These are phyloP conservation scores for Prosopis cineraria DNA, from an alignment of 306 rosid species.

Conservation along the genomic window DNA sequence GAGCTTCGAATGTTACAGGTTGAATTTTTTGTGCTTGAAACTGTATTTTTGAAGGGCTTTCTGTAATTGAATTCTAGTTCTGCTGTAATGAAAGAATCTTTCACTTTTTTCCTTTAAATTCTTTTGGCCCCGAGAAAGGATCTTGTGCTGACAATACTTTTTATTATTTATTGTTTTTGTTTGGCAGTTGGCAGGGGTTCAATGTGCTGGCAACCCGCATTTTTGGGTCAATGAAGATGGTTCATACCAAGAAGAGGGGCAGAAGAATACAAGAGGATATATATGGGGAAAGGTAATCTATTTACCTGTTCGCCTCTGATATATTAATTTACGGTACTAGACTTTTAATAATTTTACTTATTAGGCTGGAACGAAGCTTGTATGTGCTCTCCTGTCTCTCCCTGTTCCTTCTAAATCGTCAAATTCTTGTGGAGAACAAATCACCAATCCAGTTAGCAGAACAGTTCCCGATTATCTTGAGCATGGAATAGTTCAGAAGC, in stretches of 20 bases:
- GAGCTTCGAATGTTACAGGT: constrained; percentile 99
- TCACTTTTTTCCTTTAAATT: not conserved
- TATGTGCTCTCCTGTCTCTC: constrained; percentile 82
- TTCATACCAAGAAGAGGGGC: constrained; percentile 99
- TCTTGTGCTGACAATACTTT: constrained; percentile 8
- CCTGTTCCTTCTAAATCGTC: constrained; percentile 83
- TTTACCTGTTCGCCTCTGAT: not conserved
- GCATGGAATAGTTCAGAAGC: constrained; percentile 81
- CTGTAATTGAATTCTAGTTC: constrained; percentile 15
- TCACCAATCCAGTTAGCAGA: constrained; percentile 55
- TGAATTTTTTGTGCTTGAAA: constrained; percentile 32
- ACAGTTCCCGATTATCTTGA: constrained; percentile 77
- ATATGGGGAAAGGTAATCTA: constrained; percentile 94
- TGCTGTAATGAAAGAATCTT: constrained; percentile 18
- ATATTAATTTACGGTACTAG: constrained; percentile 23
- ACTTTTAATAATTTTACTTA: constrained; percentile 26
- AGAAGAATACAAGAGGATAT: constrained; percentile 90
- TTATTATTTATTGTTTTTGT: constrained; percentile 1
- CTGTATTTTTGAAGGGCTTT: constrained; percentile 11
- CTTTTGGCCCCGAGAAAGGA: not conserved
- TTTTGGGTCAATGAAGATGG: constrained; percentile 99
- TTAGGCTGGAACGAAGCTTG: constrained; percentile 96
- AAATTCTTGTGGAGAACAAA: constrained; percentile 62
- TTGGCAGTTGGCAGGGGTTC: constrained; percentile 96
- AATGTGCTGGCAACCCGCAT: constrained; percentile 97